Base-by-base conservation (phyloP, 2,329 filamentous ascomycete species). In the Sclerotinia glacialis region DNA sequence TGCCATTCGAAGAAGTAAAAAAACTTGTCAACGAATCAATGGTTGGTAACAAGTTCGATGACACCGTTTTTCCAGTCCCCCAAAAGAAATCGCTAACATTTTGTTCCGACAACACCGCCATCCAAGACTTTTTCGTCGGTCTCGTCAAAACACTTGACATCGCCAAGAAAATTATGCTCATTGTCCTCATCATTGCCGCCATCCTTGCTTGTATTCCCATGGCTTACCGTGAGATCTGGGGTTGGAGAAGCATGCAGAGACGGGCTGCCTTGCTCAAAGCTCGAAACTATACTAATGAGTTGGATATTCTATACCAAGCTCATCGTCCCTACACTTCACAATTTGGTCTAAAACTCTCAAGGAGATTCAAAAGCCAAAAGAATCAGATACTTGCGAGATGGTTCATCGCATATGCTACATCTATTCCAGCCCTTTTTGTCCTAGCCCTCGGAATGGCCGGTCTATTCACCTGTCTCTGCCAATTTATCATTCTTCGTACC, bases 251-350 rank as follows among this genome's bases (percentile, higher is more conserved):
- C 42, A 90, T 93, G 83, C 85, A 89, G 76, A 81, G 88, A 71
- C 88, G 89, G 67, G 86, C 91, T 28, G 80, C 83, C 65, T 81
- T 93, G 42, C 83, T 96, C 71, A 80, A 83, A 55, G 81, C 84
- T 71, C 82, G 89, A 65, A 84, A 86, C 40, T 87, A 88, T 75
- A 49, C 58, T 2, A 93, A 98, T 74, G 85, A 90, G 0, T 87
- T 97, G 83, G 94, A 98, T 76, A 87, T 93, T 46, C 86, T 96
- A 52, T 96, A 97, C 78, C 90, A 97, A 71, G 87, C 89, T 42
- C 93, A 92, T 44, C 86, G 92, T 28, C 93, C 94, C 1, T 86
- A 89, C 72, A 91, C 92, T 0, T 86, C 92, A 1, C 83, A 83
- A 2, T 80, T 84, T 37, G 94, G 93, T 50, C 84, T 97, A 76